These are phyloP conservation scores for Withania somnifera DNA, from an alignment of 305 asterid species.

Conservation along the genomic window DNA sequence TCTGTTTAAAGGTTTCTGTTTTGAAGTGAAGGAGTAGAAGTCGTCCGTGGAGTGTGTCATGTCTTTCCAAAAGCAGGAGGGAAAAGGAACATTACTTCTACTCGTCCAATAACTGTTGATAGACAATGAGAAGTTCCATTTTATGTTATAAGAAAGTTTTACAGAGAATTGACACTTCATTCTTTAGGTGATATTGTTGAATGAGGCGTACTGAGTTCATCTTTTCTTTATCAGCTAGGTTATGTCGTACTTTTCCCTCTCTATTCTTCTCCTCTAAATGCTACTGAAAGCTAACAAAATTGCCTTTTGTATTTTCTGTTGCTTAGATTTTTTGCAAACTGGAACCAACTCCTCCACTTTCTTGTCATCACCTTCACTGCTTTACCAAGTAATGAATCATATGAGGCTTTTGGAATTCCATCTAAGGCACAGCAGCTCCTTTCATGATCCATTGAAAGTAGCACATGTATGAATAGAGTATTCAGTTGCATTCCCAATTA, in stretches of 20 bases:
- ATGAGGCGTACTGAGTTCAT: background rate
- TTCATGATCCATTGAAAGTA: background rate
- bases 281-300: background rate
- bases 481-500: background rate
- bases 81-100: background rate
- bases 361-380: background rate
- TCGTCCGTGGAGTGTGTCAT: background rate
- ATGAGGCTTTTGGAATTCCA: background rate
- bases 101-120: background rate
- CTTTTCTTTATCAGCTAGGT: background rate
- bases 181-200: background rate
- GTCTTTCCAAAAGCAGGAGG: background rate
- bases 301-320: background rate
- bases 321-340: background rate
- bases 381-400: background rate
- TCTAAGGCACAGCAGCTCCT: background rate
- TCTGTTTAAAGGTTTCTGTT: background rate
- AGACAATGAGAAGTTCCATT: background rate
- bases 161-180: background rate
- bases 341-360: background rate
- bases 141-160: background rate
- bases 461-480: background rate
- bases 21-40: background rate
- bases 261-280: background rate
- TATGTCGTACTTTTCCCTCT: background rate